These are phyloP conservation scores for Erythrobasidium hasegawianum DNA, from an alignment of 1,284 basidiomycete genomes.

Conservation along the genomic window DNA sequence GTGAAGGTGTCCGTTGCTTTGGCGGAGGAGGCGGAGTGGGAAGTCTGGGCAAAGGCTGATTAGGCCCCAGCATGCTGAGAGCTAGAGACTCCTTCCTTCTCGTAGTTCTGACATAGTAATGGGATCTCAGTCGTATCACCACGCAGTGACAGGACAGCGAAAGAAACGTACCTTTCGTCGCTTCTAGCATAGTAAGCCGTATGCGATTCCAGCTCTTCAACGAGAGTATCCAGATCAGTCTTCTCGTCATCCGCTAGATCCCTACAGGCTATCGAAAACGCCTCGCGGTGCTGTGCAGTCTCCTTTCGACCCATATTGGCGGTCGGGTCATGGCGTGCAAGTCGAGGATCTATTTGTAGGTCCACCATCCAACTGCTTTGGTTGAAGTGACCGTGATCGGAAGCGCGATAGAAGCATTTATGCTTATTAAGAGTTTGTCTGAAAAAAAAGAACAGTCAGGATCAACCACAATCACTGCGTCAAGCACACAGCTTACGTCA, in stretches of 20 bases:
- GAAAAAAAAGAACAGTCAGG: not conserved
- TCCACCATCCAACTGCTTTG: slow-evolving; percentile 11
- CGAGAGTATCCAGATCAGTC: not conserved
- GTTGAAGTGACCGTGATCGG: not conserved
- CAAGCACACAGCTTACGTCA: too few relatives aligned
- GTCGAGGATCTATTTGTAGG: slow-evolving; percentile 7
- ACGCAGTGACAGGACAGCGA: not conserved
- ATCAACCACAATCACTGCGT: too few relatives aligned
- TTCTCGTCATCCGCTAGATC: not conserved
- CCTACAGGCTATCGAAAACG: not conserved
- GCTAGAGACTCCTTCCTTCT: not conserved
- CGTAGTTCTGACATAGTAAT: not conserved
- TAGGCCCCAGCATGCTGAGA: not conserved
- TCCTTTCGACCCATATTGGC: not conserved
- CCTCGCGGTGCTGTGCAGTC: not conserved
- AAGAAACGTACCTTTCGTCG: not conserved
- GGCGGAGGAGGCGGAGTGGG: slow-evolving; percentile 1
- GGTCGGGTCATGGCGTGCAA: not conserved
- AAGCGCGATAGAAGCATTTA: not conserved
- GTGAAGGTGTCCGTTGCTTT: not conserved
- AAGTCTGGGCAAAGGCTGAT: not conserved
- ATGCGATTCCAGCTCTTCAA: not conserved
- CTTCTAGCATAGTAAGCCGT: not conserved
- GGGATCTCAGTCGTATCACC: not conserved
- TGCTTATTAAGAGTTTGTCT: not conserved